These are phyloP conservation scores for Phaffomyces opuntiae DNA, from an alignment of 805 yeast genomes.

Conservation along the genomic window DNA sequence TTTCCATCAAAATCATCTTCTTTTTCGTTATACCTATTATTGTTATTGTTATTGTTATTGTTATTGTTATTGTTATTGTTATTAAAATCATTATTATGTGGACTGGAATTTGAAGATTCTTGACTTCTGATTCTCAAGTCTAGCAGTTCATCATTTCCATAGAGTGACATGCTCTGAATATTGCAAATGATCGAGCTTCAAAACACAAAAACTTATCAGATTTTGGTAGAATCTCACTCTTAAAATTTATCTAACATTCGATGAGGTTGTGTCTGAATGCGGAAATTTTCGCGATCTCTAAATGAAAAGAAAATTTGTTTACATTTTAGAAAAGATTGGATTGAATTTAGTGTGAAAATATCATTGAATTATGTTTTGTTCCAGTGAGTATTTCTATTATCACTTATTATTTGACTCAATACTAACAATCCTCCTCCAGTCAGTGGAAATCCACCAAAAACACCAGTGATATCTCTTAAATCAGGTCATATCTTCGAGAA, in stretches of 20 bases:
- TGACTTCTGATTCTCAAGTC: too few species aligned
- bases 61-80: too few species aligned
- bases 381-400: conserved; percentile 2
- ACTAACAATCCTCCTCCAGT: conserved; percentile 23
- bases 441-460: conserved; percentile 64
- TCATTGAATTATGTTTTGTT: conserved; percentile 5
- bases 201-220: too few species aligned
- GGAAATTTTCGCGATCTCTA: background rate
- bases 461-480: conserved; percentile 70
- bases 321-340: background rate
- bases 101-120: too few species aligned
- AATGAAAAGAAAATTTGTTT: background rate
- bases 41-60: too few species aligned
- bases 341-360: background rate
- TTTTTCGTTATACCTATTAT: too few species aligned
- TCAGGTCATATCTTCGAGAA: conserved; percentile 69
- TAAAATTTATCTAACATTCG: background rate
- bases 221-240: background rate
- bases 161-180: too few species aligned
- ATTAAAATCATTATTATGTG: too few species aligned
- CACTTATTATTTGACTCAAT: too few species aligned
- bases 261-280: background rate
- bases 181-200: too few species aligned
- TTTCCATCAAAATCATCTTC: too few species aligned
- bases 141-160: too few species aligned